Evolutionary conservation across 352 stramenopile genomes (phyloP), one percentile per base, ranked within the genome.

Genomic region (Globisporangium takayamanum): DNA sequence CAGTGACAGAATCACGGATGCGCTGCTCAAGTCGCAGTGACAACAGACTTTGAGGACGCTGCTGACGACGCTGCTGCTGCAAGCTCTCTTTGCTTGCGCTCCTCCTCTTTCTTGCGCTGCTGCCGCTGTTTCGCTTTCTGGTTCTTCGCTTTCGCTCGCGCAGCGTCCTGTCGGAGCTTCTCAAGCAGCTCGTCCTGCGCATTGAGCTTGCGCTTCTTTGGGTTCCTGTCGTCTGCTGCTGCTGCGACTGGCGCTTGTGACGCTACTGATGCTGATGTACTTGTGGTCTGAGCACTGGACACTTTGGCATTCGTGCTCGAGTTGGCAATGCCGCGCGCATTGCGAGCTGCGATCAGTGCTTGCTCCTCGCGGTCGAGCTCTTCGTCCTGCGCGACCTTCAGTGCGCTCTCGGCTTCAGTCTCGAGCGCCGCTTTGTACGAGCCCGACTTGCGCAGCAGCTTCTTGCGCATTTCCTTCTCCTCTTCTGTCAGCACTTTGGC

Each of bases 71-170:
- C 28, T 33, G 28, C 44, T 28, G n/a, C 44, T 26, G 50, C 22
- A 16, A 63, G 39, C 28, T 33, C 30, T 15, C 65, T 58, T 42
- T 71, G 53, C 51, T 66, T 59, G n/a, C 64, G 64, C 59, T 76
- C 69, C 47, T 87, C 60, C 52, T 86, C 71, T 61, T 88, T 92
- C 67, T 92, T 92, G 51, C 78, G 76, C 67, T 90, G 78, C 53
- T 80, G 55, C n/a, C 80, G 78, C 60, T 76, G 62, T 56, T 90
- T 92, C n/a, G 68, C 59, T 57, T 92, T 92, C 30, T 78, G 66
- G 54, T 92, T 92, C 64, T 90, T 89, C 28, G 72, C 75, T 47
- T 84, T 89, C 59, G 85, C 86, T 50, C 73, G 70, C 15, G 67
- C 73, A 8, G 74, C 80, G 44, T 90, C 77, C 41, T 88, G 73